Evolutionary conservation across 371 early-diverging fungal genomes (phyloP).

Genomic region (Syncephalis plumigaleata): DNA sequence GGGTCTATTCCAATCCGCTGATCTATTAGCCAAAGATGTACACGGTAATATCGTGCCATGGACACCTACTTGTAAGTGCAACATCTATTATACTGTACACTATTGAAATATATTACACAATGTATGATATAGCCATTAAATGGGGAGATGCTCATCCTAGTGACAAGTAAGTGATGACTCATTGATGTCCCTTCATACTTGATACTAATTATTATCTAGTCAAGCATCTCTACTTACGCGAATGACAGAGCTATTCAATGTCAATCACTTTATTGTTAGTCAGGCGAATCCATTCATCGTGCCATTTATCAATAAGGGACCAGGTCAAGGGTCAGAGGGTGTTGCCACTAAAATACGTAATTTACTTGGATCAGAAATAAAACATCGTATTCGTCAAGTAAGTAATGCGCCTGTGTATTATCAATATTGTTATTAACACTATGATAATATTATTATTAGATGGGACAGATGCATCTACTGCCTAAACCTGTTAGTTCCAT

Average conservation of each 20-base stretch:
- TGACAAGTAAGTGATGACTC: slow-evolving; percentile 17
- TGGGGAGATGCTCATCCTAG: slow-evolving; percentile 25
- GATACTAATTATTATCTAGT: not conserved
- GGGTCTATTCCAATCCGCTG: slow-evolving; percentile 33
- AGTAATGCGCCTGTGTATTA: not conserved
- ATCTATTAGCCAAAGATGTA: slow-evolving; percentile 46
- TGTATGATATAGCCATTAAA: slow-evolving; percentile 1
- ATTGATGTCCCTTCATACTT: no score
- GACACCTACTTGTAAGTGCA: slow-evolving; percentile 26
- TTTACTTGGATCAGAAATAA: slow-evolving; percentile 34
- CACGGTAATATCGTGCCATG: slow-evolving; percentile 41
- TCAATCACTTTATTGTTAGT: slow-evolving; percentile 59
- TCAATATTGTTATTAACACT: no score
- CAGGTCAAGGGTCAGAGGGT: slow-evolving; percentile 21
- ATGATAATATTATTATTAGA: slow-evolving; percentile 15
- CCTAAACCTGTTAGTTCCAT: slow-evolving; percentile 33
- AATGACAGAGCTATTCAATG: slow-evolving; percentile 52
- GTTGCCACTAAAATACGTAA: slow-evolving; percentile 19
- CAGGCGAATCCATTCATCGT: slow-evolving; percentile 46
- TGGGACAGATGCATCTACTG: slow-evolving; percentile 33
- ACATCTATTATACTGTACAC: not conserved
- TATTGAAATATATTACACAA: not conserved
- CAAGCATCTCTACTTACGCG: slow-evolving; percentile 36
- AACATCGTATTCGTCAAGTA: slow-evolving; percentile 40
- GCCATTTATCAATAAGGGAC: slow-evolving; percentile 36